Base-by-base conservation (phyloP, 768 basidiomycete genomes). In the Astraeus odoratus region DNA sequence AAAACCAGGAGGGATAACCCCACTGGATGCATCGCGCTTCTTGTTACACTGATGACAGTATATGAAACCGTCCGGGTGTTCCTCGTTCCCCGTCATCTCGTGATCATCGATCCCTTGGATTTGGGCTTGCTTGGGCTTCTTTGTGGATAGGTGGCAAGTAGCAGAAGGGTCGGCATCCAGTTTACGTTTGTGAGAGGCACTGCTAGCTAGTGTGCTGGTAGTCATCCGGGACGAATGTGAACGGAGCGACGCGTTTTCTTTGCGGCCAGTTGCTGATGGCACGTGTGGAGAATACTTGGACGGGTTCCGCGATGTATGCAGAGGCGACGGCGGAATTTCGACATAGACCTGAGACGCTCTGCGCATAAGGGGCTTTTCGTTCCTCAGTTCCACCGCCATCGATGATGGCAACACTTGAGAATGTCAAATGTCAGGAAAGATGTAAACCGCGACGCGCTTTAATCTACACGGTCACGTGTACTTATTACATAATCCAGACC, bases 31-130 rank as follows among this genome's bases (percentile, higher is more conserved):
- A 51, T 77, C 78, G 41, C 78, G 76, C 52, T 81, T 83, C 57
- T 73, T 74, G 50, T 69, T 71, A 61, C 86, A 86, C 55, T 86
- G 85, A 58, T 86, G 86, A 51, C 86, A 88, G 51, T 80, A 76
- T 40, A 77, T 61, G 39, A 58, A 70, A 56, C 54, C 73, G 22
- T 63, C 64, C 27, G 69, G 67, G 46, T 52, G 60, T 30, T 67
- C 63, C 16, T 65, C 46, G 9, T 55, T 50, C 34, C 44, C n/a
- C 23, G 35, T 27, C 23, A 57, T 50, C 50, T 59, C 42, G 22
- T 39, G 29, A 31, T 45, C 30, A 37, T 42, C 39, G 25, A 36
- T 42, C 10, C 36, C 9, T 25, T 49, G 68, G 22, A 61, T 51
- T 47, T 70, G 72, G 55, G 71, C 67, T 19, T 57, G 23, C 46